Base-by-base conservation (phyloP, 1,284 basidiomycete genomes). In the Pascua guehoae region DNA sequence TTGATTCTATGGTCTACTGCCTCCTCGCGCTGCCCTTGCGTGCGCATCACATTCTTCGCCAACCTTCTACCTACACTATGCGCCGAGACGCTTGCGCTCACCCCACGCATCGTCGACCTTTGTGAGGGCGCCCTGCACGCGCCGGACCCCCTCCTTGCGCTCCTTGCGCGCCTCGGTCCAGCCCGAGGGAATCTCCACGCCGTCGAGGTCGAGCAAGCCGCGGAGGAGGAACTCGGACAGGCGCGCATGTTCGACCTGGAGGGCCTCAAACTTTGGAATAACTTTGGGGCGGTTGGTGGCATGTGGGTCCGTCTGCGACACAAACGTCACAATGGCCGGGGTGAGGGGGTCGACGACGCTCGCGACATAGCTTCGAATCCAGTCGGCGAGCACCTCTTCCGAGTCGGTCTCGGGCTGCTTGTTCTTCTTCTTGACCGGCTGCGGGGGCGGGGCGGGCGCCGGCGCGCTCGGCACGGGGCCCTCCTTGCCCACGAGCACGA, bases 61-160 rank as follows among this genome's bases (percentile, higher is more conserved):
- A 32, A 7, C 24, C 24, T 32, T 32, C 24, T 7, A 7, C 24
- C 46, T 46, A 15, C 32, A 17, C 58, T 66, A 66, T 5, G 58
- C 64, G 24, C 68, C 69, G 9, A 73, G 55, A 48, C 64, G 68
- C 66, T 78, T 79, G 54, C 73, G 66, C 49, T 72, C 72, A 36
- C 74, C 74, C 73, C 78, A 79, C 8, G 73, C 69, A 18, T 72
- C 72, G 56, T 81, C 79, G 14, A 79, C 72, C 41, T 66, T 65
- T 40, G 76, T 77, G 56, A 80, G 65, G 52, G 73, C 69, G n/a
- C 60, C 69, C 64, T 81, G 80, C 12, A 81, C 74, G 24, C 61
- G 63, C 63, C 63, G 73, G 8, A 81, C 79, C 0, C 75, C 78
- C 37, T 77, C 73, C 63, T 81, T 81, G 53, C 80, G 67, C 61